Base-by-base conservation (phyloP, 2,329 filamentous ascomycete species). In the Ascochyta viciae-villosae region DNA sequence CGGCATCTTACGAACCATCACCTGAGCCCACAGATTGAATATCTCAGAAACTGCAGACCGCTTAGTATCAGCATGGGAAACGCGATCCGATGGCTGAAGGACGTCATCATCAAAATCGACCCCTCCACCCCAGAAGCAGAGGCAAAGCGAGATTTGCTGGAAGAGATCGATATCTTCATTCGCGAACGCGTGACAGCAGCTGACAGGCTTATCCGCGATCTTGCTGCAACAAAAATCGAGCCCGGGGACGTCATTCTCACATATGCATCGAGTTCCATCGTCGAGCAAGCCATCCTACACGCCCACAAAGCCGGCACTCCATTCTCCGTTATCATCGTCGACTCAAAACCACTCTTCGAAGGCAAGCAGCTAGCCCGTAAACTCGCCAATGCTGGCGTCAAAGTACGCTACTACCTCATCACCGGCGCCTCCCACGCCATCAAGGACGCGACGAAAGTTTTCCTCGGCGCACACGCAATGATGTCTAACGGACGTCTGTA, bases 21-120 rank as follows among this genome's bases (percentile, higher is more conserved):
- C 62, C 87, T 99, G 57, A 95, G 92, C 70, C 91, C 93, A 34
- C 95, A 99, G 77, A 97, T 99, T 71, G 92, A 96, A 63, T 97
- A 96, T 72, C 85, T 99, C 58, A 91, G 91, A 57, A 92, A 92
- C 64, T 97, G 93, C 72, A 88, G 95, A n/a, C 93, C 95, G 31
- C 90, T 99, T 78, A 96, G 91, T 64, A 95, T 96, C 77, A 92
- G 91, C 60, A 96, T 98, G 88, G 95, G 95, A 58, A 99, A 98
- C 75, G 92, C 92, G 33, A 96, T 99, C 72, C 87, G 95, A 50
- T 94, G 92, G 83, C 84, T 99, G 45, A 99, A 99, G 81, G 86
- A 96, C 43, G 87, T 92, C 69, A 94, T 99, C 72, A 90, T 91
- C 68, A 92, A 92, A 66, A 88, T 97, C 55, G 92, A 97, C 68